Percentiles rank a stretch among this genome's conserved stretches.
These are phyloP conservation scores for Xylariales sp. DNA, from an alignment of 2,329 filamentous ascomycete species.

Conservation along the genomic window DNA sequence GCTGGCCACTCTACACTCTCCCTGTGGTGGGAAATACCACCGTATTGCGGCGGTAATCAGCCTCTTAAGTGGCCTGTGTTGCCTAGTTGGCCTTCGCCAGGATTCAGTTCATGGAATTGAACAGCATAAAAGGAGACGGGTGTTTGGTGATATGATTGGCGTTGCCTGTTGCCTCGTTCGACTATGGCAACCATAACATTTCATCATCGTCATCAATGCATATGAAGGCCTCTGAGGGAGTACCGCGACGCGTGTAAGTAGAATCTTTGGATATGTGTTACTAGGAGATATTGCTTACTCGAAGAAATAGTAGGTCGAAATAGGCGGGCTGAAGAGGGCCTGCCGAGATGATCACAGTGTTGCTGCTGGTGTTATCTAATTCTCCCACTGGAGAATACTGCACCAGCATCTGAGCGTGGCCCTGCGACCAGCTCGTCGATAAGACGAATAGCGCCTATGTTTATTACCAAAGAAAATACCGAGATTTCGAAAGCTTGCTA, in stretches of 20 bases:
- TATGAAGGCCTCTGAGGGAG: background rate
- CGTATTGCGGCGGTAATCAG: background rate
- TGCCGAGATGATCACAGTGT: background rate
- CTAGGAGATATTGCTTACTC: background rate
- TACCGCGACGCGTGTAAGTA: background rate
- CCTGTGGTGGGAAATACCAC: background rate
- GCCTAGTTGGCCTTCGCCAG: background rate
- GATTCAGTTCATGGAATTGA: background rate
- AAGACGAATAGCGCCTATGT: background rate
- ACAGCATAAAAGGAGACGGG: background rate
- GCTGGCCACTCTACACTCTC: background rate
- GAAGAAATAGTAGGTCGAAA: background rate
- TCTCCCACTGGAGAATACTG: background rate
- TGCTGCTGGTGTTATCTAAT: background rate
- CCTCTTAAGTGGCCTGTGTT: background rate
- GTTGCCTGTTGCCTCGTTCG: background rate
- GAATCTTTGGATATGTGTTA: background rate
- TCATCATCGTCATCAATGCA: background rate
- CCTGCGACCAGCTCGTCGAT: background rate
- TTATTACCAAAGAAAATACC: background rate
- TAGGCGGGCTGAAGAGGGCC: background rate
- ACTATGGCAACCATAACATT: background rate
- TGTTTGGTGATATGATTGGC: background rate
- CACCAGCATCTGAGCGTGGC: background rate
- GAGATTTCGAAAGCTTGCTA: background rate